Evolutionary conservation across 371 early-diverging fungal genomes (phyloP).

Genomic region (Actinomortierella wolfii): DNA sequence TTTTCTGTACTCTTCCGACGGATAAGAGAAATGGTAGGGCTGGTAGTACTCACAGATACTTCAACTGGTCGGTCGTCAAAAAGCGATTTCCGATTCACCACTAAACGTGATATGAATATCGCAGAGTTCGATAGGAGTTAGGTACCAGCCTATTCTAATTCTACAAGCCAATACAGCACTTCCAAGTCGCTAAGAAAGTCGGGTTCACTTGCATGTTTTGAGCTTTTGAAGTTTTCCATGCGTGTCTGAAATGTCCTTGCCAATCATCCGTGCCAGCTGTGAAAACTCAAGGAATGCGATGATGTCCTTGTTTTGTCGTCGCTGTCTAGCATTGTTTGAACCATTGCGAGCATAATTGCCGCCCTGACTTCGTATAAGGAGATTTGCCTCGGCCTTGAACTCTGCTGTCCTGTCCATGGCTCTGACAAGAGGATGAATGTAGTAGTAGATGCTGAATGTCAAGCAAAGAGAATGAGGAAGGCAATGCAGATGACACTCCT

Average conservation of each 20-base stretch:
- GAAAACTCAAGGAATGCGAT: slow-evolving; percentile 58
- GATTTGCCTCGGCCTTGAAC: slow-evolving; percentile 44
- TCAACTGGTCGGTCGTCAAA: slow-evolving; percentile 81
- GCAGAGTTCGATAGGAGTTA: slow-evolving; percentile 2
- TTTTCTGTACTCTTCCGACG: too few species aligned
- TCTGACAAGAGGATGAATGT: too few species aligned
- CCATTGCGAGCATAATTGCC: slow-evolving; percentile 11
- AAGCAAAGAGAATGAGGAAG: too few species aligned
- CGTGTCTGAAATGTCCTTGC: slow-evolving; percentile 63
- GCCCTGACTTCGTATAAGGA: slow-evolving; percentile 23
- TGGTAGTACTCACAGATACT: slow-evolving; percentile 69
- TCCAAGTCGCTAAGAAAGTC: not conserved
- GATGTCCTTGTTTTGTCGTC: slow-evolving; percentile 26
- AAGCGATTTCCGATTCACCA: slow-evolving; percentile 73
- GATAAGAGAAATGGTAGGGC: not conserved
- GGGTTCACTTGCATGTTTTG: slow-evolving; percentile 58
- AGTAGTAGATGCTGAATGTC: too few species aligned
- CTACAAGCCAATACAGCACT: not conserved
- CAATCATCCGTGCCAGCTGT: slow-evolving; percentile 65
- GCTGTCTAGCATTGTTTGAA: slow-evolving; percentile 7
- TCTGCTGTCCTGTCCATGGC: slow-evolving; percentile 46
- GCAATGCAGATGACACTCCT: too few species aligned
- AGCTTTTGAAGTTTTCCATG: slow-evolving; percentile 72
- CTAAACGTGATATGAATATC: slow-evolving; percentile 45
- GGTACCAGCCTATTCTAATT: not conserved